Evolutionary conservation across 495 filamentous ascomycete genomes (phyloP).

Genomic region (Aspergillus conjunctus): DNA sequence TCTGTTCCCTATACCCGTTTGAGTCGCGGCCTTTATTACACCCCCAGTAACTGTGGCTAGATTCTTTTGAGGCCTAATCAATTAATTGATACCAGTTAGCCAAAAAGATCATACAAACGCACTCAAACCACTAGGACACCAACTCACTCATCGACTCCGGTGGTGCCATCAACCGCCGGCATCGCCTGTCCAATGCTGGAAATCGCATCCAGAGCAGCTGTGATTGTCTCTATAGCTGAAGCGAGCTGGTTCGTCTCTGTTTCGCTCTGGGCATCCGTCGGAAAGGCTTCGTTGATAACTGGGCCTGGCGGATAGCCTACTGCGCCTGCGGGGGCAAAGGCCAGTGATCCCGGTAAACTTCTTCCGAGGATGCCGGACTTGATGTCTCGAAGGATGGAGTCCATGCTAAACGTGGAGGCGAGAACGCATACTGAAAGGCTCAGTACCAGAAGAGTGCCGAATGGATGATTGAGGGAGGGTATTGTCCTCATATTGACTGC

Average conservation of each 20-base stretch:
- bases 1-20: constrained; percentile 11
- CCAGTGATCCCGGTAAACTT: constrained; percentile 27
- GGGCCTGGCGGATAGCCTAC: constrained; percentile 24
- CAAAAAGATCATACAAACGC: too few species aligned
- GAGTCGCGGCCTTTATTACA: constrained; percentile 12
- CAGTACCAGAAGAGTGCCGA: constrained; percentile 11
- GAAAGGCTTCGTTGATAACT: constrained; percentile 1
- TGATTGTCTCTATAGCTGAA: background rate
- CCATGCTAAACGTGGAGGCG: constrained; percentile 15
- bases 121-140: background rate
- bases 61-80: constrained; percentile 7
- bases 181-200: background rate
- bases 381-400: constrained; percentile 9
- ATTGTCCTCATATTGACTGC: constrained; percentile 15
- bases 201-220: background rate
- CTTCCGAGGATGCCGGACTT: constrained; percentile 12
- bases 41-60: constrained; percentile 12
- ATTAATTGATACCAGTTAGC: too few species aligned
- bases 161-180: background rate
- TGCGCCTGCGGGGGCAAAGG: constrained; percentile 24
- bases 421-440: constrained; percentile 15
- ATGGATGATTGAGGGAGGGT: background rate
- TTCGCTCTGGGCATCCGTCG: background rate
- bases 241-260: background rate
- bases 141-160: constrained; percentile 10